A percentile compares a stretch with the other conserved stretches of the same genome.
Evolutionary conservation across 352 stramenopile genomes (phyloP).

Genomic region (Aphanomyces invadans): DNA sequence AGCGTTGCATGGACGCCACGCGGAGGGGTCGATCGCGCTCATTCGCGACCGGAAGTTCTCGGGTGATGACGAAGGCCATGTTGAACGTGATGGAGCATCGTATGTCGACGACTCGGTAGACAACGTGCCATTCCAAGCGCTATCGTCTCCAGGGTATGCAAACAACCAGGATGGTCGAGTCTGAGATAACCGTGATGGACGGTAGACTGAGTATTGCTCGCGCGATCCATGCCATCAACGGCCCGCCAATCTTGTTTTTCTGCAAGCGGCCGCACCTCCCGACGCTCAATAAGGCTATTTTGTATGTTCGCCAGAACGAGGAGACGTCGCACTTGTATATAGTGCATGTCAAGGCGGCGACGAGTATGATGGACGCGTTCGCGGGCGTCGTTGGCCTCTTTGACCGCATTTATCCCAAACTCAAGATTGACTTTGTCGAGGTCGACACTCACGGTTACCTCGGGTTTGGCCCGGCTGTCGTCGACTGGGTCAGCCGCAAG

Average conservation of each 20-base stretch:
- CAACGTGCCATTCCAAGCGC: conserved; percentile 30
- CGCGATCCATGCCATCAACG: conserved; percentile 41
- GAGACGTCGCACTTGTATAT: conserved; percentile 79
- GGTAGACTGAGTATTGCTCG: conserved; percentile 28
- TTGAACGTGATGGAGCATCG: conserved; percentile 41
- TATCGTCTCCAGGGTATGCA: neutral
- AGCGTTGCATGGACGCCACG: too few species aligned
- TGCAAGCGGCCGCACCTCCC: conserved; percentile 79
- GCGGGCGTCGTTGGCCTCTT: conserved; percentile 50
- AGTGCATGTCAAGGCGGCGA: conserved; percentile 47
- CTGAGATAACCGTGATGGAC: conserved; percentile 24
- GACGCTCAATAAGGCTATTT: conserved; percentile 84
- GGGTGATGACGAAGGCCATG: conserved; percentile 40
- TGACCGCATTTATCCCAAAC: conserved; percentile 80
- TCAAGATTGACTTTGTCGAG: conserved; percentile 65
- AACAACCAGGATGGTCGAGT: neutral
- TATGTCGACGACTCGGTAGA: neutral
- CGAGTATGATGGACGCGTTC: conserved; percentile 32
- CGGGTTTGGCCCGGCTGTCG: conserved; percentile 47
- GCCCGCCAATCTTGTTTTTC: conserved; percentile 78
- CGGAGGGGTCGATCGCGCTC: too few species aligned
- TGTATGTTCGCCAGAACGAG: conserved; percentile 83
- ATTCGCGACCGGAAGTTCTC: too few species aligned
- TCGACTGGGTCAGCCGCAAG: conserved; percentile 63
- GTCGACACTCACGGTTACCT: conserved; percentile 30